phyloP scores from a whole-genome alignment of 2,329 filamentous ascomycete genomes.

The Epichloe uncinata region DNA sequence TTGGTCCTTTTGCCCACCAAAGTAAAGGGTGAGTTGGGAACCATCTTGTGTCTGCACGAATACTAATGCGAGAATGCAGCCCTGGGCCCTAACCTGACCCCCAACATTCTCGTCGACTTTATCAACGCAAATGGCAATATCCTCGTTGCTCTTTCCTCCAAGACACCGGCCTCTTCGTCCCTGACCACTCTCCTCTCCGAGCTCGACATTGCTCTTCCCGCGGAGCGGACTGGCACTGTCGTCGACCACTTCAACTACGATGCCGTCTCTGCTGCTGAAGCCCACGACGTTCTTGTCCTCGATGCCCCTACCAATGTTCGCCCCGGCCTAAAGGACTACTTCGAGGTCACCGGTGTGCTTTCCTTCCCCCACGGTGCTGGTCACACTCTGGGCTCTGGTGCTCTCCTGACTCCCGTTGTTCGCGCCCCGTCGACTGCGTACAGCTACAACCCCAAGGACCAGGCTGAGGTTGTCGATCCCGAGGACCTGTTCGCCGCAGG shows the following conservation, averaged over 20 bases:
- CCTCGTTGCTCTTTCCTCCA: constrained; percentile 68
- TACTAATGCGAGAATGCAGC: constrained; percentile 31
- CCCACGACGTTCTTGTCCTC: constrained; percentile 79
- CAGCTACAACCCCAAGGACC: constrained; percentile 87
- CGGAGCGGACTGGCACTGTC: constrained; percentile 71
- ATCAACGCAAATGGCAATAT: constrained; percentile 87
- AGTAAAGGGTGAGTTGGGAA: constrained; percentile 54
- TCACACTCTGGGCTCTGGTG: constrained; percentile 66
- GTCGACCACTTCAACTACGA: constrained; percentile 98
- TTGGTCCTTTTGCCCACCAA: constrained; percentile 78
- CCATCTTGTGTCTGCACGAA: background rate
- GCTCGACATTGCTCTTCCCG: constrained; percentile 73
- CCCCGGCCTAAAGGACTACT: constrained; percentile 62
- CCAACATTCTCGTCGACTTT: constrained; percentile 79
- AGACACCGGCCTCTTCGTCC: constrained; percentile 54
- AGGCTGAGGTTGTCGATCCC: constrained; percentile 44
- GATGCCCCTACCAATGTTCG: constrained; percentile 53
- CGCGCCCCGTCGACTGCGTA: constrained; percentile 78
- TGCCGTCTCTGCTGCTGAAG: constrained; percentile 56
- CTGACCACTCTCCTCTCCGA: constrained; percentile 71
- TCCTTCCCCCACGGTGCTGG: constrained; percentile 69
- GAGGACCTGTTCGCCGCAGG: constrained; percentile 82
- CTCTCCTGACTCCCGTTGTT: constrained; percentile 69
- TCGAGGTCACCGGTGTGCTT: constrained; percentile 46
- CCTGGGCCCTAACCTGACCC: constrained; percentile 77